These are phyloP conservation scores for Rhodotorula sp. DNA, from an alignment of 1,284 basidiomycete genomes.

Conservation along the genomic window DNA sequence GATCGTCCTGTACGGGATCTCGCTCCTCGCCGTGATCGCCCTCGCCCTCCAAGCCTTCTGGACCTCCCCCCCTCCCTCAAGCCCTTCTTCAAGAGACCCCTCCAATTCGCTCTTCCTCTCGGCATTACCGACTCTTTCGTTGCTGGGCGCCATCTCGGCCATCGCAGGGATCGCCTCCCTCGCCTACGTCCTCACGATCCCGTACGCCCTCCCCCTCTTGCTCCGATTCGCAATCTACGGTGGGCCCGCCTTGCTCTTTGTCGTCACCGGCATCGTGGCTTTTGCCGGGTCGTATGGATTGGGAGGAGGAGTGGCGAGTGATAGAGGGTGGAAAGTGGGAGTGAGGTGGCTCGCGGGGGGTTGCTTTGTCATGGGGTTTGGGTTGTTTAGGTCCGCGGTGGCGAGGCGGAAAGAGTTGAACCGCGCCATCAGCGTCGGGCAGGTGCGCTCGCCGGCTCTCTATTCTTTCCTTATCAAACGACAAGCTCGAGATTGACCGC, in stretches of 20 bases:
- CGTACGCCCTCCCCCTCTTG: constrained; percentile 19
- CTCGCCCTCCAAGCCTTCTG: constrained; percentile 19
- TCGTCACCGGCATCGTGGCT: constrained; percentile 24
- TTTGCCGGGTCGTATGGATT: constrained; percentile 20
- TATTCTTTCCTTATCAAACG: no score
- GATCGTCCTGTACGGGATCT: constrained; percentile 31
- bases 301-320: constrained; percentile 5
- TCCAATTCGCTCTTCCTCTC: constrained; percentile 3
- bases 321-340: constrained; percentile 26
- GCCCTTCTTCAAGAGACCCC: neutral
- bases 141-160: constrained; percentile 24
- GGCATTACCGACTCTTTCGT: constrained; percentile 22
- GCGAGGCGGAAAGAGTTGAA: constrained; percentile 61
- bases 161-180: constrained; percentile 22
- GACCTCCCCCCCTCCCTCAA: constrained; percentile 1
- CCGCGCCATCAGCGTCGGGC: constrained; percentile 70
- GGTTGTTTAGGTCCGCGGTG: constrained; percentile 70
- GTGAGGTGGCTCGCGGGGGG: constrained; percentile 73
- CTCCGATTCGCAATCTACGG: constrained; percentile 22
- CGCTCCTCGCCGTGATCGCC: constrained; percentile 1
- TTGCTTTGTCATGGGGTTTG: constrained; percentile 66
- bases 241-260: constrained; percentile 20
- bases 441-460: constrained; percentile 48
- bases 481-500: no score
- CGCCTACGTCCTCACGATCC: constrained; percentile 25